A percentile compares a stretch with the other conserved stretches of the same genome.
phyloP scores from a whole-genome alignment of 208 protist species.

The Borovskyia barvae region DNA sequence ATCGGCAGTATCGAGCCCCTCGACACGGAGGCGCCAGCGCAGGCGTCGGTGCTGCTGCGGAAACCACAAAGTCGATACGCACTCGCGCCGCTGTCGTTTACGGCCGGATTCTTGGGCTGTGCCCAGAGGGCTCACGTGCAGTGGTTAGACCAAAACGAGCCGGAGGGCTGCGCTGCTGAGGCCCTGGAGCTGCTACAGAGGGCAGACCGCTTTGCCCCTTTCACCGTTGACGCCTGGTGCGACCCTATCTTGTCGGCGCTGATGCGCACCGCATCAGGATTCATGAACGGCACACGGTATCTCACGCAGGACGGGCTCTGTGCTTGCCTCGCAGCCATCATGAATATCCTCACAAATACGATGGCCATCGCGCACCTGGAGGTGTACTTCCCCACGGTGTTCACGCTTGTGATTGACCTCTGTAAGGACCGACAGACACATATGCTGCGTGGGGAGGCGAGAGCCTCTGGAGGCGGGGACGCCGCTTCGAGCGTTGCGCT shows the following conservation, averaged over 20 bases:
- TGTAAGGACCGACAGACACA: slow-evolving; percentile 16
- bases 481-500: too few species aligned
- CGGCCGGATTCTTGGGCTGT: slow-evolving; percentile 13
- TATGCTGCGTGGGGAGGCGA: slow-evolving; percentile 2
- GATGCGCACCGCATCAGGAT: slow-evolving; percentile 51
- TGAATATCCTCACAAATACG: slow-evolving; percentile 62
- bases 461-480: not conserved
- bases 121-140: slow-evolving; percentile 3
- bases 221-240: slow-evolving; percentile 45
- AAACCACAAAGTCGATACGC: slow-evolving; percentile 36
- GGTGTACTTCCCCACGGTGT: slow-evolving; percentile 57
- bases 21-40: slow-evolving; percentile 25
- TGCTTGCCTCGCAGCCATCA: slow-evolving; percentile 57
- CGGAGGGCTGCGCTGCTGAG: slow-evolving; percentile 16
- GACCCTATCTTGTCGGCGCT: slow-evolving; percentile 66
- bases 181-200: slow-evolving; percentile 28
- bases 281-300: slow-evolving; percentile 50
- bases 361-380: slow-evolving; percentile 37
- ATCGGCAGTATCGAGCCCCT: slow-evolving; percentile 75
- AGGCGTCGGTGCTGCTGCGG: slow-evolving; percentile 42
- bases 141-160: slow-evolving; percentile 23
- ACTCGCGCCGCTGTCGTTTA: slow-evolving; percentile 23
- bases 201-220: slow-evolving; percentile 24
- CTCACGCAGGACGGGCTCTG: slow-evolving; percentile 67
- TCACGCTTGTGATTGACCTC: slow-evolving; percentile 53